Conservation (phyloP, 2,329 filamentous ascomycete genomes). For the Diaporthe velutina region DNA sequence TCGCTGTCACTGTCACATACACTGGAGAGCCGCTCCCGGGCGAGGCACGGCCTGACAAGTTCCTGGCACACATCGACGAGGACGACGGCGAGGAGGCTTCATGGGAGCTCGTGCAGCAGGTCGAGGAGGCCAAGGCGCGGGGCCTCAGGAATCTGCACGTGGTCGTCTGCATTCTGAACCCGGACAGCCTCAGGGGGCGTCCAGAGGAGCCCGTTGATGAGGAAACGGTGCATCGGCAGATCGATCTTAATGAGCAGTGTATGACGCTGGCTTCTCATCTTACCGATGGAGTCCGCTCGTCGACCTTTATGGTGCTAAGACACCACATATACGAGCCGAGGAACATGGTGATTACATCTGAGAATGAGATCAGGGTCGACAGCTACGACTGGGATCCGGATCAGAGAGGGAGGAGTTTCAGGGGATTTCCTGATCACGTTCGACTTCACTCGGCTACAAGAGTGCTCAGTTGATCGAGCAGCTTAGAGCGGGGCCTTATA, state of each 20-base stretch:
- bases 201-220: not conserved
- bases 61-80: not conserved
- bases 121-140: not conserved
- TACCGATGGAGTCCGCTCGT: not conserved
- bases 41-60: not conserved
- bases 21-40: not conserved
- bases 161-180: not conserved
- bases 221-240: not conserved
- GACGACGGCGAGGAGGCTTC: not conserved
- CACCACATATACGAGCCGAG: not conserved
- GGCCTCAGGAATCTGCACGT: not conserved
- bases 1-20: not conserved
- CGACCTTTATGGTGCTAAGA: not conserved
- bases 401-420: not conserved
- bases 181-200: not conserved
- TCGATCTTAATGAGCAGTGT: not conserved
- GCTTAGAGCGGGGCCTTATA: too few relatives aligned
- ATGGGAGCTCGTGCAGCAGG: not conserved
- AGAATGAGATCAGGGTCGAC: not conserved
- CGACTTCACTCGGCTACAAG: not conserved
- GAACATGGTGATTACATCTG: not conserved
- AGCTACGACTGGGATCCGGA: not conserved
- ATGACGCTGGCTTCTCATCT: not conserved
- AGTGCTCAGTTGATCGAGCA: not conserved
- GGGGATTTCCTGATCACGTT: not conserved